phyloP scores from a whole-genome alignment of 2,329 filamentous ascomycete genomes.

The Penicillium olsonii region DNA sequence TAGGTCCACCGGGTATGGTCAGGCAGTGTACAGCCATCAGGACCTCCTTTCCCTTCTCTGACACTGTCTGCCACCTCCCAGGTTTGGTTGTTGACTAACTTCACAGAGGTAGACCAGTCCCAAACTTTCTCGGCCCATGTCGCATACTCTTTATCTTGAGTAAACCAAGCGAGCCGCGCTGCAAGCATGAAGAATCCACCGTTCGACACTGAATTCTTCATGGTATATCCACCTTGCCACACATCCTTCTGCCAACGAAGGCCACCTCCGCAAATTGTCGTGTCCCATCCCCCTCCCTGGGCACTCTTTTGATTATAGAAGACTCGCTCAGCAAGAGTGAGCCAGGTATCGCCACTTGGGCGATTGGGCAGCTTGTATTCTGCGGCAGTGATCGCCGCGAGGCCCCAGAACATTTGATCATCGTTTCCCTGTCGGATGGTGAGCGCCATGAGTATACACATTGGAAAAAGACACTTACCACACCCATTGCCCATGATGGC shows the following conservation, averaged over 20 bases:
- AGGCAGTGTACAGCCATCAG: slow-evolving; percentile 60
- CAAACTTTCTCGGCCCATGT: slow-evolving; percentile 62
- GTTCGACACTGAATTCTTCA: slow-evolving; percentile 80
- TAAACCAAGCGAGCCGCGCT: slow-evolving; percentile 68
- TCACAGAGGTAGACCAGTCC: slow-evolving; percentile 58
- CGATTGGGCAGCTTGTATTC: slow-evolving; percentile 5
- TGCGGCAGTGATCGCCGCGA: slow-evolving; percentile 2
- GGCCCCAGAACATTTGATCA: slow-evolving; percentile 9
- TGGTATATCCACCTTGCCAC: slow-evolving; percentile 66
- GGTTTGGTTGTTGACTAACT: slow-evolving; percentile 59
- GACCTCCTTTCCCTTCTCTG: slow-evolving; percentile 40
- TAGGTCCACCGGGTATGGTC: slow-evolving; percentile 67
- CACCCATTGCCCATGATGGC: background rate
- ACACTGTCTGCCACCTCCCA: slow-evolving; percentile 67
- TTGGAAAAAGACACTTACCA: slow-evolving; percentile 42
- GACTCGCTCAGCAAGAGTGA: slow-evolving; percentile 1
- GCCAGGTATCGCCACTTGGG: slow-evolving; percentile 1
- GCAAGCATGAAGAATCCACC: slow-evolving; percentile 78
- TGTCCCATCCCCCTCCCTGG: background rate
- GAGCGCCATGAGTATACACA: slow-evolving; percentile 38
- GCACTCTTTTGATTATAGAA: background rate
- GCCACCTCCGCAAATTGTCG: slow-evolving; percentile 2
- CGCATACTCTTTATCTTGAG: slow-evolving; percentile 64
- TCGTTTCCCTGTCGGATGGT: background rate
- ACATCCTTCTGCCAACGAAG: slow-evolving; percentile 4